phyloP scores from a whole-genome alignment of 352 stramenopile genomes.

The Lagenidium sp. region DNA sequence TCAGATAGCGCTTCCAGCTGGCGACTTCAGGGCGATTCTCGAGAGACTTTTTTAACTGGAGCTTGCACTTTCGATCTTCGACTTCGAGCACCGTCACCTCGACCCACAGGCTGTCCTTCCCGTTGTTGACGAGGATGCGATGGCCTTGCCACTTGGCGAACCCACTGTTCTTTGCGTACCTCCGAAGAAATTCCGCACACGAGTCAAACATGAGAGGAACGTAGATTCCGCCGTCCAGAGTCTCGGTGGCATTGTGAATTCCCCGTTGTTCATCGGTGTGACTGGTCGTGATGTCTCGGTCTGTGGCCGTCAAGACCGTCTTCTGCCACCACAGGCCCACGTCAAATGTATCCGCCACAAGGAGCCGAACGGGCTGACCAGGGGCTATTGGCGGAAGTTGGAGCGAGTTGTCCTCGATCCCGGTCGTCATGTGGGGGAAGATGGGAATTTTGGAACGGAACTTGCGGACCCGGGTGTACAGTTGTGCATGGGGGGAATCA shows the following conservation, averaged over 20 bases:
- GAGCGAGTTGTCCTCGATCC: constrained; percentile 29
- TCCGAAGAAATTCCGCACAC: constrained; percentile 23
- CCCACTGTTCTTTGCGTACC: constrained; percentile 23
- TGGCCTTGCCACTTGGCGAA: constrained; percentile 48
- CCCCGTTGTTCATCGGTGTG: constrained; percentile 45
- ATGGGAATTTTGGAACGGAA: constrained; percentile 55
- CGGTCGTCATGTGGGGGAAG: constrained; percentile 38
- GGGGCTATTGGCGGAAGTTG: constrained; percentile 21
- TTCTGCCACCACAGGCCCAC: constrained; percentile 70
- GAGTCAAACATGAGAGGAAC: constrained; percentile 32
- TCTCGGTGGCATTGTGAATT: constrained; percentile 32
- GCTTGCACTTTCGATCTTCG: constrained; percentile 53
- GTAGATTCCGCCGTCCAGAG: constrained; percentile 56
- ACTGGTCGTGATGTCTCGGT: constrained; percentile 45
- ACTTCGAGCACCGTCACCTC: constrained; percentile 44
- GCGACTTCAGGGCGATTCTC: constrained; percentile 18
- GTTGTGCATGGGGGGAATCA: constrained; percentile 17
- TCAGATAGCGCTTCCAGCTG: constrained; percentile 32
- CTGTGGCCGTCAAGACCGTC: constrained; percentile 29
- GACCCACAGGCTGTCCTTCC: constrained; percentile 60
- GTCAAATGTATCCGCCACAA: constrained; percentile 40
- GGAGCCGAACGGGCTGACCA: constrained; percentile 30
- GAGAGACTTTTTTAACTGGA: constrained; percentile 49
- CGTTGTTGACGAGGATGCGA: constrained; percentile 54
- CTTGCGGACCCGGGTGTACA: constrained; percentile 42